These are phyloP conservation scores for Lasiosphaeria miniovina DNA, from an alignment of 495 filamentous ascomycete genomes.

Conservation along the genomic window DNA sequence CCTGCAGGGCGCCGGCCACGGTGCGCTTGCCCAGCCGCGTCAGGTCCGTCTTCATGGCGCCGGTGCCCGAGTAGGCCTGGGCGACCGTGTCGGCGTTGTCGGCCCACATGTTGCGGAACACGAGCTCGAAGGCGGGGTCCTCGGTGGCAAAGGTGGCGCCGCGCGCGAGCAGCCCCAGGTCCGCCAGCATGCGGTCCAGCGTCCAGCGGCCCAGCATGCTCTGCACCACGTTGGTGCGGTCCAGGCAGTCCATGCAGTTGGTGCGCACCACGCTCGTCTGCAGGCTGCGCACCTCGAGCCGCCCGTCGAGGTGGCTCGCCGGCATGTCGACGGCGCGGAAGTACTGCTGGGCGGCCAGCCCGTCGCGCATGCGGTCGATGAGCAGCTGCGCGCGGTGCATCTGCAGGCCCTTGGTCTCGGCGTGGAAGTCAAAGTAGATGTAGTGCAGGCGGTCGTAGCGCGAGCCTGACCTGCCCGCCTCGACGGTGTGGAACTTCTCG, in stretches of 20 bases:
- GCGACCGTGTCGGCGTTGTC: slow-evolving; percentile 97
- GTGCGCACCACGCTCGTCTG: slow-evolving; percentile 90
- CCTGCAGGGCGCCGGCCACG: slow-evolving; percentile 73
- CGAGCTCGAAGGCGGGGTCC: slow-evolving; percentile 72
- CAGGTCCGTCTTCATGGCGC: slow-evolving; percentile 93
- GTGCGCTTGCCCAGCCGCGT: slow-evolving; percentile 87
- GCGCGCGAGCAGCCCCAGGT: slow-evolving; percentile 68
- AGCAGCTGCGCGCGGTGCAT: slow-evolving; percentile 91
- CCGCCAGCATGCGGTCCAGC: slow-evolving; percentile 80
- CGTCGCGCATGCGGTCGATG: slow-evolving; percentile 71
- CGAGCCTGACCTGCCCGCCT: slow-evolving; percentile 53
- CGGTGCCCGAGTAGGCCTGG: slow-evolving; percentile 88
- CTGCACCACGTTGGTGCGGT: slow-evolving; percentile 96
- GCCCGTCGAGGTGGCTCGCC: slow-evolving; percentile 57
- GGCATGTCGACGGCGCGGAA: slow-evolving; percentile 90
- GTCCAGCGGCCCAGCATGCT: slow-evolving; percentile 88
- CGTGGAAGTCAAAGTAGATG: slow-evolving; percentile 97
- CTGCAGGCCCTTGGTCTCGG: slow-evolving; percentile 87
- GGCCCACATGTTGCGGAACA: slow-evolving; percentile 96
- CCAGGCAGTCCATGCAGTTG: slow-evolving; percentile 99
- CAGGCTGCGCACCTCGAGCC: slow-evolving; percentile 70
- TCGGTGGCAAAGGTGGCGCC: slow-evolving; percentile 67
- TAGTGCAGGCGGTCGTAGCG: slow-evolving; percentile 83
- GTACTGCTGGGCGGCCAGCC: slow-evolving; percentile 74
- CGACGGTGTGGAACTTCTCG: slow-evolving; percentile 78